Conservation (phyloP, 2,329 filamentous ascomycete genomes). For the Gremmenia infestans region DNA sequence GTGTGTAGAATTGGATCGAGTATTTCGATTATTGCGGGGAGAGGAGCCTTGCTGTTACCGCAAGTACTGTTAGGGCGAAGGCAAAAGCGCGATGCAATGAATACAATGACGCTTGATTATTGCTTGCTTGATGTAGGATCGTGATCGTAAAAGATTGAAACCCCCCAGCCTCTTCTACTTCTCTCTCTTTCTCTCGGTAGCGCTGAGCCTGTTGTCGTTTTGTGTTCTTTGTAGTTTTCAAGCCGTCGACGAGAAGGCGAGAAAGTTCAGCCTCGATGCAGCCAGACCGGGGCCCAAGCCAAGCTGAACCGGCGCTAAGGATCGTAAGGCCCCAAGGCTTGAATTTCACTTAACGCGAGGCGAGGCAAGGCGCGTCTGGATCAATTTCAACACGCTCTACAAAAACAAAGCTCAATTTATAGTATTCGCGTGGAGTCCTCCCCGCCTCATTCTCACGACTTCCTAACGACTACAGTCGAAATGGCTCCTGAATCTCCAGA, state of each 20-base stretch:
- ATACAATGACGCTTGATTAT: not conserved
- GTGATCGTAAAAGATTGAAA: not conserved
- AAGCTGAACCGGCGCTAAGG: not conserved
- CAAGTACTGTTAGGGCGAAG: constrained; percentile 16
- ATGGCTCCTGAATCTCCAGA: constrained; percentile 44
- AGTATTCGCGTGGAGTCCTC: not conserved
- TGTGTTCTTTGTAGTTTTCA: not conserved
- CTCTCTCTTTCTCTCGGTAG: constrained; percentile 9
- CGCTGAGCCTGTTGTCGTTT: constrained; percentile 14
- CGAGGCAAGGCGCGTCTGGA: constrained; percentile 8
- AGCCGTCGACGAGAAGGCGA: not conserved
- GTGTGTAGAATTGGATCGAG: constrained; percentile 5
- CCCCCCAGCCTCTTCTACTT: not conserved
- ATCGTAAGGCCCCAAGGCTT: not conserved
- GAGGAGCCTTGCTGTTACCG: constrained; percentile 26
- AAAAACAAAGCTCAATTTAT: too few species aligned
- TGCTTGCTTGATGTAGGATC: not conserved
- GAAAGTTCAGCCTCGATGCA: not conserved
- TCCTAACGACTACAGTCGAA: constrained; percentile 1
- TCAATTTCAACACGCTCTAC: not conserved
- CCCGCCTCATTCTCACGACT: not conserved
- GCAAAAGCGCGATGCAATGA: not conserved
- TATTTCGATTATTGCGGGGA: constrained; percentile 5
- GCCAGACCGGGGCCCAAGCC: not conserved
- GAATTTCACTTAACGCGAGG: constrained; percentile 16